Evolutionary conservation across 805 yeast species (phyloP), one percentile per base, ranked within the genome.

Genomic region (Saccharomycopsis fermentans): DNA sequence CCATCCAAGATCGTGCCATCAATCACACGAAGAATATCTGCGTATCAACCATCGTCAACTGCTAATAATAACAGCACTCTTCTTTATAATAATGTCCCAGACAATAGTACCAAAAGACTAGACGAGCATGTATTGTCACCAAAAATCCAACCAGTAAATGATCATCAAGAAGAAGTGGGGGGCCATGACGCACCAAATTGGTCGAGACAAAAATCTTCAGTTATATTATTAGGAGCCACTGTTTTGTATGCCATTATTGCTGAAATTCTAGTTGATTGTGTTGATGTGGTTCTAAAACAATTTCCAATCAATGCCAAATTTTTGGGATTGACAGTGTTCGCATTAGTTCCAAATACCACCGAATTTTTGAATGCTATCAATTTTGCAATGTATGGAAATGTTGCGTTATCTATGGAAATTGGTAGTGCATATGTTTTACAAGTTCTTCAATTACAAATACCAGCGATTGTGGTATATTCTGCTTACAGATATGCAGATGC

Each of bases 101-200:
- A 34, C 16, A n/a, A 27, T 50, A 27, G 16, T 17, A 14, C 14
- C n/a, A 29, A 27, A 17, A 50, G 16, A 5, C 50, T 43, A 24
- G 50, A 43, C n/a, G 50, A 43, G 12, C 62, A 58, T 47, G 29
- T 55, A 3, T 48, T 43, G 52, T 57, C 48, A 6, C 54, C 57
- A 12, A 19, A 54, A 9, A 50, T 51, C 12, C 17, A 48, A 4
- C 47, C 58, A n/a, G 14, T 55, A 9, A 27, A 52, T 43, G 55
- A 27, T 14, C 39, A 27, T 24, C 51, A 66, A 6, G 71, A 66
- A 58, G 74, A 70, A 47, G 69, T 67, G n/a, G 86, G 86, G 4
- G 95, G 96, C 1, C 97, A 92, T 65, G 97, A 90, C 69, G 95
- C 97, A 0, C 98, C 99, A 52, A 94, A 94, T 69, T 94, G 99